Conservation (phyloP, 257 asterid species). For the Rehmannia glutinosa region DNA sequence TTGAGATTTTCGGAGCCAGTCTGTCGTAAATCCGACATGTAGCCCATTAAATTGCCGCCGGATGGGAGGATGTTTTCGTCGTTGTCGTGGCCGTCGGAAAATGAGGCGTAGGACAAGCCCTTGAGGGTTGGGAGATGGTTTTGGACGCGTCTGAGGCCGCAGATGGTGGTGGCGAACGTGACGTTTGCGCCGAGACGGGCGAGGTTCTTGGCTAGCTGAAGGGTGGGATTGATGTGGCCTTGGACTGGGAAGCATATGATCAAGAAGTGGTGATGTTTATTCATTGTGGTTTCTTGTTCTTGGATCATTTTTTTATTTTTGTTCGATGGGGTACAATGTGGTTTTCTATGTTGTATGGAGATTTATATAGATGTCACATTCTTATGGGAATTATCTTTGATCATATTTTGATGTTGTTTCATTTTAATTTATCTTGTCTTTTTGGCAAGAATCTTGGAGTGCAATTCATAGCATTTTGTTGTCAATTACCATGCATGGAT, state of each 20-base stretch:
- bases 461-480: not conserved
- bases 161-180: slow-evolving; percentile 45
- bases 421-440: not conserved
- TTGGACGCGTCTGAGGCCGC: slow-evolving; percentile 21
- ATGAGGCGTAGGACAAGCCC: slow-evolving; percentile 29
- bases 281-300: not conserved
- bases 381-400: not conserved
- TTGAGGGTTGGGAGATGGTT: slow-evolving; percentile 16
- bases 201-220: slow-evolving; percentile 53
- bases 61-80: not conserved
- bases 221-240: slow-evolving; percentile 57
- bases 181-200: slow-evolving; percentile 38
- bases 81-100: slow-evolving; percentile 37
- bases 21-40: slow-evolving; percentile 17
- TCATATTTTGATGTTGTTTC: not conserved
- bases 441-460: not conserved
- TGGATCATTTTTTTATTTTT: not conserved
- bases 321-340: not conserved
- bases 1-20: slow-evolving; percentile 19
- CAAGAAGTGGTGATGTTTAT: slow-evolving; percentile 38
- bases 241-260: slow-evolving; percentile 37
- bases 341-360: not conserved
- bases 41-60: not conserved
- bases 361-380: not conserved
- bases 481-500: not conserved